Base-by-base conservation (phyloP, 2,329 filamentous ascomycete genomes). In the Neurospora crassa region DNA sequence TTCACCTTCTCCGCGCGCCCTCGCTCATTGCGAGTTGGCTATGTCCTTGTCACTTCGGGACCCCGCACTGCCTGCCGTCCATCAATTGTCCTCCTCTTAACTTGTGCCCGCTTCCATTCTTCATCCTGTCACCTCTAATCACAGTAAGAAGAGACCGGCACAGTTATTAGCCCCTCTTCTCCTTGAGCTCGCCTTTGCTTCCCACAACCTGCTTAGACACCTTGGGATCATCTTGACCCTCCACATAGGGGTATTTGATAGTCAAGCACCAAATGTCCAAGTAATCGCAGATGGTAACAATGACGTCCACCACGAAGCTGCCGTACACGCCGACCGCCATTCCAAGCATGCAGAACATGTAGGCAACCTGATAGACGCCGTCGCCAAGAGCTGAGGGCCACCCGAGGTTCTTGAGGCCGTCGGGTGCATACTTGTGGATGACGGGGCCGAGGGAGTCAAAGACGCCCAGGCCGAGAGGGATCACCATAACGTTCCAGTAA, bases 261-360 rank as follows among this genome's bases (percentile, higher is more conserved):
- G 92, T 97, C 79, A 99, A 84, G 79, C 96, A 99, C 93, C 94
- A 98, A 76, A 99, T 99, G 79, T 99, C 96, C 73, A 98, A 86
- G 80, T 97, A 97, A 80, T 99, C 96, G 82, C 96, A 99, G 76
- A 99, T 98, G 40, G 93, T 96, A 72, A 96, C 93, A 75, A 99
- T 97, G 71, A 98, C 94, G 79, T 98, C 96, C 41, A 97, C 92
- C 71, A 98, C 93, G 80, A 99, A 99, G 80, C 94, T 97, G 72
- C 93, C 94, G 82, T 99, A 97, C n/a, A 98, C 90, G 42, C 96
- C 96, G 68, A 97, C 80, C 0, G 91, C 92, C 72, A 93, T 83
- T 34, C 96, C 96, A 34, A 98, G 83, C 83, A 94, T 95, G 78
- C 90, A 87, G 81, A 97, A 98, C 79, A 97, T 88, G 71, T 75